Conservation (phyloP, 2,329 filamentous ascomycete species). For the Purpureocillium takamizusanense region DNA sequence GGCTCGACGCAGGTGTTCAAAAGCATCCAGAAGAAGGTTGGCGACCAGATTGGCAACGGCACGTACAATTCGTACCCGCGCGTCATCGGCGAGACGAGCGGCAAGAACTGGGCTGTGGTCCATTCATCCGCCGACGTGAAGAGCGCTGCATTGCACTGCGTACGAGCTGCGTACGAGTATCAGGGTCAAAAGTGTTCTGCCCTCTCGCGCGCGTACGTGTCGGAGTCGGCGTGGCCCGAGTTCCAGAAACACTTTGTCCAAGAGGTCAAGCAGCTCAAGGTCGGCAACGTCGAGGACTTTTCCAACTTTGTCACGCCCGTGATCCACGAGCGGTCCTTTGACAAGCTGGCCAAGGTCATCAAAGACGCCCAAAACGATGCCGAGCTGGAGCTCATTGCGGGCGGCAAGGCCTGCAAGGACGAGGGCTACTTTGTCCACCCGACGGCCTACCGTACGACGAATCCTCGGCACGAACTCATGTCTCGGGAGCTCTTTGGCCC, state of each 20-base stretch:
- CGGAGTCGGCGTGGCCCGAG: slow-evolving; percentile 62
- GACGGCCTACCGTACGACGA: slow-evolving; percentile 68
- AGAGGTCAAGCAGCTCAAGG: slow-evolving; percentile 59
- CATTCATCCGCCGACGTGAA: slow-evolving; percentile 67
- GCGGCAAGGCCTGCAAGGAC: slow-evolving; percentile 67
- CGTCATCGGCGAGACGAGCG: slow-evolving; percentile 82
- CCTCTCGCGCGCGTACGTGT: slow-evolving; percentile 70
- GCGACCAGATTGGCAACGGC: slow-evolving; percentile 67
- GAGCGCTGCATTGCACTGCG: slow-evolving; percentile 72
- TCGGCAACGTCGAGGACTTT: slow-evolving; percentile 61
- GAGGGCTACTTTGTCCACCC: slow-evolving; percentile 79
- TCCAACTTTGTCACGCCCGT: slow-evolving; percentile 80
- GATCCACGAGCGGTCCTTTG: slow-evolving; percentile 73
- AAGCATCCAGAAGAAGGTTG: slow-evolving; percentile 77
- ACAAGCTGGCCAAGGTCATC: slow-evolving; percentile 68
- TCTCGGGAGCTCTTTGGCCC: slow-evolving; percentile 76
- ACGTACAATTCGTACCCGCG: slow-evolving; percentile 78
- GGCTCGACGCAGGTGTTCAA: slow-evolving; percentile 89
- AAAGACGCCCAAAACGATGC: slow-evolving; percentile 69
- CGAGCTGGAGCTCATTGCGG: slow-evolving; percentile 62
- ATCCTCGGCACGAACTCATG: slow-evolving; percentile 65
- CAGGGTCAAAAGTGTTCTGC: slow-evolving; percentile 90
- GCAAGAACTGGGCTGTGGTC: slow-evolving; percentile 87
- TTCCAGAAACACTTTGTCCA: slow-evolving; percentile 57
- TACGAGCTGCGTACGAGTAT: slow-evolving; percentile 82